phyloP scores from a whole-genome alignment of 139 green algal genomes.

The Chlamydomonas eustigma region DNA sequence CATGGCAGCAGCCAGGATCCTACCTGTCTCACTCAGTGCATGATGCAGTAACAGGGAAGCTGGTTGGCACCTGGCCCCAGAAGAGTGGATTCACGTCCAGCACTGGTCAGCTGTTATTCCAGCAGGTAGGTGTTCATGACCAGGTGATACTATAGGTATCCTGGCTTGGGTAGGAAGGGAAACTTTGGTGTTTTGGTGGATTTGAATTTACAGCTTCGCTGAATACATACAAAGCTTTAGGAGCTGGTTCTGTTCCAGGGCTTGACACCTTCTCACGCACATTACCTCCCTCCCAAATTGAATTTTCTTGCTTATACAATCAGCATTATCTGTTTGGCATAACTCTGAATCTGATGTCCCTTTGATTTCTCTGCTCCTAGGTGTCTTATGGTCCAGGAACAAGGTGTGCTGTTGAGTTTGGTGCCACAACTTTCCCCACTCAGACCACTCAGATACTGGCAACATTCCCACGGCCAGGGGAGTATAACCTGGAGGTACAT shows the following conservation, averaged over 20 bases:
- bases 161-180: too few relatives aligned
- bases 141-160: too few relatives aligned
- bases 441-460: background rate
- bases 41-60: background rate
- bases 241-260: too few relatives aligned
- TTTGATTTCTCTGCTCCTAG: constrained; percentile 13
- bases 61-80: background rate
- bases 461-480: constrained; percentile 26
- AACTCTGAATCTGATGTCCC: too few relatives aligned
- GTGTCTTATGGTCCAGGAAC: background rate
- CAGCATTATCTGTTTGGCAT: too few relatives aligned
- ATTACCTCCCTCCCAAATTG: too few relatives aligned
- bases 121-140: constrained; percentile 7
- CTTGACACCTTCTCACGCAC: too few relatives aligned
- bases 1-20: background rate
- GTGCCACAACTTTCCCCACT: background rate
- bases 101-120: constrained; percentile 2
- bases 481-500: constrained; percentile 32
- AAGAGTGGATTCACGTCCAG: background rate
- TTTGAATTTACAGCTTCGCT: too few relatives aligned
- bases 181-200: too few relatives aligned
- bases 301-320: too few relatives aligned
- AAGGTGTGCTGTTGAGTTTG: background rate
- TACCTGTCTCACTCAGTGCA: background rate
- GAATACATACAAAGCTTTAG: too few relatives aligned